A percentile compares a stretch with the other conserved stretches of the same genome.
Evolutionary conservation across 2,329 filamentous ascomycete species (phyloP).

Genomic region (Talaromyces sp.): DNA sequence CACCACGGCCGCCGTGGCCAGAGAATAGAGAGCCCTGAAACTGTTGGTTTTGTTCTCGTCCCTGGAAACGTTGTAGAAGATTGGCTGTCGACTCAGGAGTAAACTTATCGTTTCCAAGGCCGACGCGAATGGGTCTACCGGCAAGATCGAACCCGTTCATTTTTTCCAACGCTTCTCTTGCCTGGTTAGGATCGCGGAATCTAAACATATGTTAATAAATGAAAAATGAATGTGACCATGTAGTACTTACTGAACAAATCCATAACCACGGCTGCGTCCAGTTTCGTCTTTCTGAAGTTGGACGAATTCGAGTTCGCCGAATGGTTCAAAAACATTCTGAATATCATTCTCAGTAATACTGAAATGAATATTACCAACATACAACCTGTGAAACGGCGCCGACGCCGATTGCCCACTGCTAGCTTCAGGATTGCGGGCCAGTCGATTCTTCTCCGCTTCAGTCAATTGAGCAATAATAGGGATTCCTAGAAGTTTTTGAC

Average conservation of each 20-base stretch:
- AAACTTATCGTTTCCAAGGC: slow-evolving; percentile 99
- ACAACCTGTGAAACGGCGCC: slow-evolving; percentile 94
- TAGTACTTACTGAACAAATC: slow-evolving; percentile 91
- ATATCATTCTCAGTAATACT: slow-evolving; percentile 96
- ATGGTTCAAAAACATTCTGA: slow-evolving; percentile 94
- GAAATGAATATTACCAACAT: slow-evolving; percentile 99
- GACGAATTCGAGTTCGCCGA: slow-evolving; percentile 95
- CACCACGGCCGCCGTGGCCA: slow-evolving; percentile 80
- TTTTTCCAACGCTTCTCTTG: slow-evolving; percentile 92
- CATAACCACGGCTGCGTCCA: slow-evolving; percentile 88
- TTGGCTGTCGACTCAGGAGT: slow-evolving; percentile 94
- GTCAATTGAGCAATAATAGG: slow-evolving; percentile 98
- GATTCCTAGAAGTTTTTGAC: slow-evolving; percentile 96
- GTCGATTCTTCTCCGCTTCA: slow-evolving; percentile 98
- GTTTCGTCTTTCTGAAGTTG: slow-evolving; percentile 95
- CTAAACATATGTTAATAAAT: slow-evolving; percentile 47
- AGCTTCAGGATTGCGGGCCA: slow-evolving; percentile 76
- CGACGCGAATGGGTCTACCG: slow-evolving; percentile 94
- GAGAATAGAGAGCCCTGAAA: slow-evolving; percentile 91
- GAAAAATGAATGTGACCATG: neutral
- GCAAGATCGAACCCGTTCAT: slow-evolving; percentile 99
- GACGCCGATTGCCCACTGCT: slow-evolving; percentile 70
- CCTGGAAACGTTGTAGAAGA: slow-evolving; percentile 86
- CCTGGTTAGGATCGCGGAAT: slow-evolving; percentile 84
- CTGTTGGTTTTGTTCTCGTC: slow-evolving; percentile 60